Base-by-base conservation (phyloP, 805 yeast species). In the Scheffersomyces spartinae region DNA sequence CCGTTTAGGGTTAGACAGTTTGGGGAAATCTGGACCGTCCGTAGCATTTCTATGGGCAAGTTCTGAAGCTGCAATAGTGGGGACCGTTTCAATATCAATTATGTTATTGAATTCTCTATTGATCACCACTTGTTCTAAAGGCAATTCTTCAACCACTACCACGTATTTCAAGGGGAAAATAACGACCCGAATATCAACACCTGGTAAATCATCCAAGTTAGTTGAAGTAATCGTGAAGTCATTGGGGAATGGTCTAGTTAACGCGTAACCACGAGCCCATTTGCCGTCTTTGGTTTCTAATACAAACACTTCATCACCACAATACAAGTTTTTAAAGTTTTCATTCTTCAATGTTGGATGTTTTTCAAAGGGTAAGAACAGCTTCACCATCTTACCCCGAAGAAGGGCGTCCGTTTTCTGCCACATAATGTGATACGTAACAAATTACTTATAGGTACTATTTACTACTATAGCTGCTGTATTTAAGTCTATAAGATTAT, bases 221-320 rank as follows among this genome's bases (percentile, higher is more conserved):
- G 71, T 66, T 1, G 73, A 63, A 9, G 79, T 71, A 18, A 75
- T 66, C 21, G 67, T 58, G 47, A 72, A 78, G 42, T 76, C 83
- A 17, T 71, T 63, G 1, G 88, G 88, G 27, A 73, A 53, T 5
- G 93, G 86, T 31, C 73, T 66, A 19, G 76, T 56, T 18, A 78
- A 54, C 4, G 71, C 61, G 47, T 84, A 83, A 8, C 85, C 94
- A 38, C 94, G 63, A 13, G 74, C 83, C 94, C 94, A 84, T 33
- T 65, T 65, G 12, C 61, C 61, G 20, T 54, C 48, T 47, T 67
- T 59, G 24, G 65, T 55, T 43, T 83, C 94, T 43, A 82, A 79
- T 11, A 81, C 55, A 45, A 68, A 80, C 17, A 79, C 72, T 34
- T 76, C 82, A 48, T 82, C 93, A 18, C 94, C 94, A 12, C 76